A percentile compares a stretch with the other conserved stretches of the same genome.
phyloP scores from a whole-genome alignment of 2,329 filamentous ascomycete genomes.

The Bipolaris oryzae region DNA sequence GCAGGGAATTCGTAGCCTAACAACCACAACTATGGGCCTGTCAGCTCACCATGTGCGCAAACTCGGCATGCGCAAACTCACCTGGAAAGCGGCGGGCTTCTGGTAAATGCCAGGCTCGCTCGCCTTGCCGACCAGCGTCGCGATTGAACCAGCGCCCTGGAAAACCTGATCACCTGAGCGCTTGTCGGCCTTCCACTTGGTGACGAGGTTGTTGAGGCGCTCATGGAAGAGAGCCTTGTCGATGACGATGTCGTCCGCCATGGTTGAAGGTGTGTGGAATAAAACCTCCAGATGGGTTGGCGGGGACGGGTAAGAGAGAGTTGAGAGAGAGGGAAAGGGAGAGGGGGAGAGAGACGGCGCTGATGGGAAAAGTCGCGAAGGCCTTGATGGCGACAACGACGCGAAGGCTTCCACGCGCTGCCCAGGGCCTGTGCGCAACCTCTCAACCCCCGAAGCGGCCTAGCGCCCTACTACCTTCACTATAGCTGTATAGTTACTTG shows the following conservation, averaged over 20 bases:
- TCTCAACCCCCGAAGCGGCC: constrained; percentile 10
- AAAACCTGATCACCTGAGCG: constrained; percentile 84
- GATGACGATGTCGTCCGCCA: constrained; percentile 82
- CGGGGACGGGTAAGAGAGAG: constrained; percentile 12
- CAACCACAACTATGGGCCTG: constrained; percentile 80
- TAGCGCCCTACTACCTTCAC: not conserved
- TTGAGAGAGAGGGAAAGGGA: constrained; percentile 10
- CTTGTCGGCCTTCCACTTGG: constrained; percentile 96
- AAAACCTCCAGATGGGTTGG: constrained; percentile 24
- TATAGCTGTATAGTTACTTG: not conserved
- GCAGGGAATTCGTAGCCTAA: constrained; percentile 98
- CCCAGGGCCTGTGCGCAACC: constrained; percentile 11
- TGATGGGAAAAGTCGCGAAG: constrained; percentile 35
- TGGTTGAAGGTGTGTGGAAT: constrained; percentile 47
- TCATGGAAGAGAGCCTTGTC: constrained; percentile 93
- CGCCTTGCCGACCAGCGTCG: constrained; percentile 93
- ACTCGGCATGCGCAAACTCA: constrained; percentile 54
- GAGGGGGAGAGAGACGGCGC: constrained; percentile 19
- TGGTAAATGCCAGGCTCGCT: constrained; percentile 79
- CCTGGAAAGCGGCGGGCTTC: constrained; percentile 97
- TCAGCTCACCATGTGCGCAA: constrained; percentile 27
- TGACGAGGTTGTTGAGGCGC: constrained; percentile 83
- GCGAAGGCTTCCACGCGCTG: constrained; percentile 29
- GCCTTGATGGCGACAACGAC: constrained; percentile 21
- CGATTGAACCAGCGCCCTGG: constrained; percentile 81